Conservation (phyloP, 2,329 filamentous ascomycete genomes). For the Chaetomiaceae sp. region DNA sequence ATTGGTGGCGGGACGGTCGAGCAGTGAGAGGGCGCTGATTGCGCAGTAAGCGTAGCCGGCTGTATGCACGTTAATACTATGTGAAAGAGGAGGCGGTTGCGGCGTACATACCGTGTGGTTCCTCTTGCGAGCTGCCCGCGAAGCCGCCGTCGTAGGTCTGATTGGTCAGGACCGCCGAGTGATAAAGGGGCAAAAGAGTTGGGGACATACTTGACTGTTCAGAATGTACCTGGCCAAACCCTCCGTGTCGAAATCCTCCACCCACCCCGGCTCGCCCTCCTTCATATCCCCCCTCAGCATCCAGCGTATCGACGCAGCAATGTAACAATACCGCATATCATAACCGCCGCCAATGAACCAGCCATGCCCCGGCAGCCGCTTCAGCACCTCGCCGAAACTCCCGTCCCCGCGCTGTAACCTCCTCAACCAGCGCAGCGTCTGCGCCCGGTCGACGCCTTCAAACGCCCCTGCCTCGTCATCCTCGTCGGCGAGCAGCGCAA, state of each 20-base stretch:
- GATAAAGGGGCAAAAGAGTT: not conserved
- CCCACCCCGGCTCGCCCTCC: conserved; percentile 48
- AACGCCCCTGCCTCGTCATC: conserved; percentile 43
- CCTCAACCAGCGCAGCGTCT: conserved; percentile 69
- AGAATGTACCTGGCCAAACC: conserved; percentile 67
- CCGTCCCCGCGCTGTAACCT: conserved; percentile 76
- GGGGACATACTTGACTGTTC: conserved; percentile 46
- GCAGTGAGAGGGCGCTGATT: conserved; percentile 69
- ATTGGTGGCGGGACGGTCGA: conserved; percentile 56
- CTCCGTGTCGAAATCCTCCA: conserved; percentile 71
- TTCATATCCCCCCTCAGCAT: conserved; percentile 63
- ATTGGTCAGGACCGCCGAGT: not conserved
- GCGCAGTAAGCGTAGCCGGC: conserved; percentile 91
- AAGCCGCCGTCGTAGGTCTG: conserved; percentile 83
- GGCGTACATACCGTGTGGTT: conserved; percentile 66
- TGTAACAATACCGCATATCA: conserved; percentile 85
- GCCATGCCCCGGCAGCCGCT: conserved; percentile 36
- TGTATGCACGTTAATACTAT: conserved; percentile 35
- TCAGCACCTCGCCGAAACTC: conserved; percentile 82
- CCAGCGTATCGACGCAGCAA: conserved; percentile 76
- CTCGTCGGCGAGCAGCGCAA: conserved; percentile 51
- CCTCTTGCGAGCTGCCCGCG: conserved; percentile 70
- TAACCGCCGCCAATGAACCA: conserved; percentile 67
- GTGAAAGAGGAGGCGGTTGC: not conserved
- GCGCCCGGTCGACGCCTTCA: conserved; percentile 59